phyloP scores from a whole-genome alignment of 192 early-diverging fungal genomes.

The Backusella tarrabulga region DNA sequence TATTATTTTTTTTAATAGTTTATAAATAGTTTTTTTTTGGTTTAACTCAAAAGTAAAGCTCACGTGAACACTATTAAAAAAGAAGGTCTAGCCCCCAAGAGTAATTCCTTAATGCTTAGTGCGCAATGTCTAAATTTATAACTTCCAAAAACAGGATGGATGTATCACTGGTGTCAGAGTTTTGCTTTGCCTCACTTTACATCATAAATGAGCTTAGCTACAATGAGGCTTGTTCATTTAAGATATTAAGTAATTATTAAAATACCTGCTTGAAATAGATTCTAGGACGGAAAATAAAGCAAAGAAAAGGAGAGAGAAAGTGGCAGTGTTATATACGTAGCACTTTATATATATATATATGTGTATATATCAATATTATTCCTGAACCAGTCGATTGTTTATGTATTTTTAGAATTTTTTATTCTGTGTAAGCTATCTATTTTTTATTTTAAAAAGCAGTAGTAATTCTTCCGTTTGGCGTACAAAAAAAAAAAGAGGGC shows the following conservation, averaged over 20 bases:
- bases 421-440: not conserved
- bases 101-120: not conserved
- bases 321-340: too few species aligned
- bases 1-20: not conserved
- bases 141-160: not conserved
- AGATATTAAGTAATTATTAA: not conserved
- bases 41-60: not conserved
- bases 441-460: not conserved
- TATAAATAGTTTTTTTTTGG: not conserved
- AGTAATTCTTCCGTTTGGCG: not conserved
- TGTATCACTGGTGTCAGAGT: not conserved
- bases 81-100: not conserved
- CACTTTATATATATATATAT: not conserved
- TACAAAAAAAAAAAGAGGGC: too few species aligned
- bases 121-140: conserved; percentile 2
- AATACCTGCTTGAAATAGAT: not conserved
- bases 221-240: not conserved
- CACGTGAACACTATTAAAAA: not conserved
- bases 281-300: not conserved
- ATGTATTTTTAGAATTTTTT: conserved; percentile 2
- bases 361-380: not conserved
- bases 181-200: not conserved
- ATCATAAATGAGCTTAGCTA: not conserved
- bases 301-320: not conserved
- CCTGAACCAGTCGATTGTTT: not conserved